These are phyloP conservation scores for Myxozyma geophila DNA, from an alignment of 805 yeast genomes.

Conservation along the genomic window DNA sequence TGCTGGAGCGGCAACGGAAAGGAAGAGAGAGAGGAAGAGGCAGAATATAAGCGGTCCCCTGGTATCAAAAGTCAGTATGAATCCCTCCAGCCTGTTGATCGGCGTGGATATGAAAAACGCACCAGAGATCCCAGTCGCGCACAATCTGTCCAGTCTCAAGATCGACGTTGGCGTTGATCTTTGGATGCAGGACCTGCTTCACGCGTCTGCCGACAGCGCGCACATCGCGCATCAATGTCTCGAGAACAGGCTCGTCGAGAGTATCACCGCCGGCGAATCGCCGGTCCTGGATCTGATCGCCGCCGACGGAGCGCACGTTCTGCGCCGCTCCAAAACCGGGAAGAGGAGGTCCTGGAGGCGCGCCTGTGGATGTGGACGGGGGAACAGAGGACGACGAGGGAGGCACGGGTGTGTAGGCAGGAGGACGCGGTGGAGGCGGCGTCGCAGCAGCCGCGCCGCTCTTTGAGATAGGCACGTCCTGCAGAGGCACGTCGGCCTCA, in stretches of 20 bases:
- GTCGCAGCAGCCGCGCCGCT: not conserved
- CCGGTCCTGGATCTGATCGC: conserved; percentile 49
- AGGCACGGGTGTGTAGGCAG: conserved; percentile 18
- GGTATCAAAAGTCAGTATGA: conserved; percentile 39
- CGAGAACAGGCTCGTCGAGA: conserved; percentile 67
- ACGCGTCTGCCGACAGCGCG: conserved; percentile 52
- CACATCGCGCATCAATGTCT: conserved; percentile 57
- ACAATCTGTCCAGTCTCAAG: conserved; percentile 37
- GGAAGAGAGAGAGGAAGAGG: conserved; percentile 56
- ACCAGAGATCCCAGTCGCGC: conserved; percentile 61
- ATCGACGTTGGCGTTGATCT: conserved; percentile 38
- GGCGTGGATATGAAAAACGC: not conserved
- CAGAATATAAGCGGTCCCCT: conserved; percentile 75
- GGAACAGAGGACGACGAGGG: conserved; percentile 17
- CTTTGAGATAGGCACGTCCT: not conserved
- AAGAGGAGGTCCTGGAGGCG: conserved; percentile 1
- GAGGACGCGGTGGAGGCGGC: conserved; percentile 11
- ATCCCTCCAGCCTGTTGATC: conserved; percentile 34
- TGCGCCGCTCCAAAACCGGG: conserved; percentile 4
- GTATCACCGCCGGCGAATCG: conserved; percentile 72
- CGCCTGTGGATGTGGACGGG: not conserved
- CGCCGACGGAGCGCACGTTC: conserved; percentile 29
- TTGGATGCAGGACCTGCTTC: conserved; percentile 52
- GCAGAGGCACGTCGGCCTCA: conserved; percentile 25
- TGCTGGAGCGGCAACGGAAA: conserved; percentile 51